Evolutionary conservation across 805 yeast species (phyloP).

Genomic region (Wickerhamiella musiphila): DNA sequence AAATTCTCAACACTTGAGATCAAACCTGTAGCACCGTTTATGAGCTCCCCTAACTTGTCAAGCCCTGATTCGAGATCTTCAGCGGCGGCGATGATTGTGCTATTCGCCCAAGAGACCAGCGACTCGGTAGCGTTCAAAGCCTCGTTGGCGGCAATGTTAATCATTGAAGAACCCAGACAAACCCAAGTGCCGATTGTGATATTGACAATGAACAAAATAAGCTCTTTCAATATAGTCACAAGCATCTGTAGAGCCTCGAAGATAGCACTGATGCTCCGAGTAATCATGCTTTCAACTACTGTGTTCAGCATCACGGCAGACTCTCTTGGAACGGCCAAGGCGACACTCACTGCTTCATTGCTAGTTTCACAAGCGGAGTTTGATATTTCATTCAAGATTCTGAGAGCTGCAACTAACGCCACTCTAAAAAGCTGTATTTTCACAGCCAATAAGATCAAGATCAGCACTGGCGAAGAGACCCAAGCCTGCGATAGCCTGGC

Average conservation of each 20-base stretch:
- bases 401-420: slow-evolving; percentile 29
- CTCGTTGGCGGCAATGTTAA: slow-evolving; percentile 53
- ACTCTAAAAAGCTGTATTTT: slow-evolving; percentile 42
- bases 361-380: slow-evolving; percentile 30
- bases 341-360: slow-evolving; percentile 24
- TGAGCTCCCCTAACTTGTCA: slow-evolving; percentile 35
- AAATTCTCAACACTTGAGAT: slow-evolving; percentile 37
- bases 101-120: slow-evolving; percentile 43
- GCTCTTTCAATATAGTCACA: slow-evolving; percentile 38
- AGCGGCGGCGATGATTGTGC: slow-evolving; percentile 36
- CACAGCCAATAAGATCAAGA: slow-evolving; percentile 35
- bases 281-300: slow-evolving; percentile 33
- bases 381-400: slow-evolving; percentile 25
- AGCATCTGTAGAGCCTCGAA: slow-evolving; percentile 28
- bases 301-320: slow-evolving; percentile 37
- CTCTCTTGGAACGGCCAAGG: slow-evolving; percentile 37
- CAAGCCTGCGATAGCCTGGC: slow-evolving; percentile 22
- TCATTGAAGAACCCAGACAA: slow-evolving; percentile 58
- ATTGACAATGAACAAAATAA: slow-evolving; percentile 50
- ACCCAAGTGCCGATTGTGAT: slow-evolving; percentile 72
- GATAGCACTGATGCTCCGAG: slow-evolving; percentile 32
- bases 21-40: slow-evolving; percentile 38
- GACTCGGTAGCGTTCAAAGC: slow-evolving; percentile 59
- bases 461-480: slow-evolving; percentile 44
- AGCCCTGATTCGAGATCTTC: slow-evolving; percentile 51